A percentile compares a stretch with the other conserved stretches of the same genome.
Evolutionary conservation across 202 grass and related monocot genomes (phyloP).

Genomic region (Zoysia matrella): DNA sequence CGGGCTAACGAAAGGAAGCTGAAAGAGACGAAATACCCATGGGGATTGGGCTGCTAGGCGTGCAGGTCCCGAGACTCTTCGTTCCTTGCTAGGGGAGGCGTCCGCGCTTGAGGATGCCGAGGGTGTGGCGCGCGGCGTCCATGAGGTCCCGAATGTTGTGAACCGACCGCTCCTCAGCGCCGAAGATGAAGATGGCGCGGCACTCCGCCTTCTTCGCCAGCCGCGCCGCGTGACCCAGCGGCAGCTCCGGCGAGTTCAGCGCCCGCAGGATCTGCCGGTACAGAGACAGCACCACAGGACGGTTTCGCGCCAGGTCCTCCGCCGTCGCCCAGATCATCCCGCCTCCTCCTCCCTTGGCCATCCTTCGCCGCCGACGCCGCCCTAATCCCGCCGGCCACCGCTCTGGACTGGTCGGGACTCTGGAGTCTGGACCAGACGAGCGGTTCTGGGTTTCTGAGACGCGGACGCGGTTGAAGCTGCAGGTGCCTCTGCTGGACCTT

Average conservation of each 20-base stretch:
- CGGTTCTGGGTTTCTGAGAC: neutral
- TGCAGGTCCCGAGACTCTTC: neutral
- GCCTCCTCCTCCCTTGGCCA: slow-evolving; percentile 48
- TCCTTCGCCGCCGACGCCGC: slow-evolving; percentile 28
- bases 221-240: slow-evolving; percentile 62
- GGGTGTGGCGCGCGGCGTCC: slow-evolving; percentile 63
- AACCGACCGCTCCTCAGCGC: slow-evolving; percentile 69
- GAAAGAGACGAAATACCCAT: slow-evolving; percentile 31
- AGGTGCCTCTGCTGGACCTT: neutral
- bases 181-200: slow-evolving; percentile 81
- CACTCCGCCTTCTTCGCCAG: slow-evolving; percentile 89
- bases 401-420: neutral
- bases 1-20: neutral
- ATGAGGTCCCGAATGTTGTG: slow-evolving; percentile 87
- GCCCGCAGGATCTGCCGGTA: slow-evolving; percentile 82
- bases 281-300: slow-evolving; percentile 68
- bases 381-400: neutral
- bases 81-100: slow-evolving; percentile 54
- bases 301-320: slow-evolving; percentile 66
- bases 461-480: neutral
- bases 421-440: neutral
- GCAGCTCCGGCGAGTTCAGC: slow-evolving; percentile 71
- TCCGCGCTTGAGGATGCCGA: slow-evolving; percentile 72
- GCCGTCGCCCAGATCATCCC: slow-evolving; percentile 75
- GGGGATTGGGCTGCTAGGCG: neutral